Evolutionary conservation across 768 basidiomycete genomes (phyloP), one percentile per base, ranked within the genome.

Genomic region (Amanita pallidorosea): DNA sequence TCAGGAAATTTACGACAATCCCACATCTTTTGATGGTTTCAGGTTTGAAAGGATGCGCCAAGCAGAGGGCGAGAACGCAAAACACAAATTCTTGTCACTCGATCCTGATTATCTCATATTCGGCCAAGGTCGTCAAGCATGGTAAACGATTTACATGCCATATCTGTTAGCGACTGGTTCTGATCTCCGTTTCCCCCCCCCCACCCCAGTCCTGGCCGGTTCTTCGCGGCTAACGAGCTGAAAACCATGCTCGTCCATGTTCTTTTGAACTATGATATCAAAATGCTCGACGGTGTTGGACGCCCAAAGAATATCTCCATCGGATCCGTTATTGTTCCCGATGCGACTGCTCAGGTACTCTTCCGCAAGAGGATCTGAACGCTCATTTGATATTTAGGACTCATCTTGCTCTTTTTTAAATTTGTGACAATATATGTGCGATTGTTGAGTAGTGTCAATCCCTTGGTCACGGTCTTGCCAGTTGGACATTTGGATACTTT

Each of bases 1-100:
- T 8, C 41, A 52, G 54, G 63, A 58, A n/a, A 56, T 60, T 34
- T 78, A 77, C 53, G 55, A 75, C 0, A 57, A 62, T 34, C 42
- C 51, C 5, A 29, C 11, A 15, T 56, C 60, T 0, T 68, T 78
- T 40, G 62, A 73, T 18, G 67, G 67, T 0, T 73, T 74, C 58
- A 70, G 76, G 3, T 77, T 72, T 54, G 55, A 60, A 0, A 56
- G 66, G 13, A 58, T 67, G 58, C 57, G 61, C 13, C 57, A 66
- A 15, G 52, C 49, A 9, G 59, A 64, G 1, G 62, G 59, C 1
- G 65, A 69, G 9, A 53, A 42, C 4, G 41, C 37, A 1, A 65
- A 64, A 45, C 59, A 70, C 36, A 68, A 67, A 36, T 61, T 66
- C 15, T 62, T 65, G 5, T 61, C 67, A 20, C 40, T 53, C 41